Evolutionary conservation across 352 stramenopile genomes (phyloP), one percentile per base, ranked within the genome.

Genomic region (Globisporangium apiculatum): DNA sequence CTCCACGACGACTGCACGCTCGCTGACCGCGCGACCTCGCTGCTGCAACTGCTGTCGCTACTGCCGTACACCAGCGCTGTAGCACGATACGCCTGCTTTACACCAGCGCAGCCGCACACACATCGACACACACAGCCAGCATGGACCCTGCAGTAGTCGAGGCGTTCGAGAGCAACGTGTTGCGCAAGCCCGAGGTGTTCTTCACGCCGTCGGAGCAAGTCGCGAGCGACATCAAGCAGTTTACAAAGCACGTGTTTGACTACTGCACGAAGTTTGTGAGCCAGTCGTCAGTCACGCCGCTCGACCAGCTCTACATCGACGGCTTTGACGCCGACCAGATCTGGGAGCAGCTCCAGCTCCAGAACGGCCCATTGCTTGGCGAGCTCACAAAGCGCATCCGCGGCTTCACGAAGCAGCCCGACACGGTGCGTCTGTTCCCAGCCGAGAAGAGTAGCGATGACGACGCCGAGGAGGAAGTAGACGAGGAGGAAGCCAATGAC

Each of bases 261-360:
- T 70, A 76, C 64, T 82, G 79, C 56, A 81, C 72, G 35, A 71
- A 85, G 57, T 89, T 83, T 56, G 64, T 75, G 55, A 81, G 71
- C 55, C 75, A 73, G 60, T 67, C 53, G 10, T 58, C 62, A 2
- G 64, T 67, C 36, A 77, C 73, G 12, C 67, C 81, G 31, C 67
- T 94, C 61, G 79, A 88, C 40, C 72, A 91, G 65, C 65, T 94
- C 5, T 94, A 91, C 48, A 67, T 94, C 55, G 81, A 91, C 41
- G 83, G 77, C 57, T 94, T 94, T 51, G 79, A 94, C 48, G 78
- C 79, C 10, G 81, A 94, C 60, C 83, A 91, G 68, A 79, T 94
- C 48, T 94, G 83, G 83, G 83, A 91, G 65, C 83, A 94, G 66
- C 72, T 94, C n/a, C 76, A 81, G 43, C 69, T 94, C 56, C 74